Conservation (phyloP, 768 basidiomycete genomes). For the Aureoboletus auriporus region DNA sequence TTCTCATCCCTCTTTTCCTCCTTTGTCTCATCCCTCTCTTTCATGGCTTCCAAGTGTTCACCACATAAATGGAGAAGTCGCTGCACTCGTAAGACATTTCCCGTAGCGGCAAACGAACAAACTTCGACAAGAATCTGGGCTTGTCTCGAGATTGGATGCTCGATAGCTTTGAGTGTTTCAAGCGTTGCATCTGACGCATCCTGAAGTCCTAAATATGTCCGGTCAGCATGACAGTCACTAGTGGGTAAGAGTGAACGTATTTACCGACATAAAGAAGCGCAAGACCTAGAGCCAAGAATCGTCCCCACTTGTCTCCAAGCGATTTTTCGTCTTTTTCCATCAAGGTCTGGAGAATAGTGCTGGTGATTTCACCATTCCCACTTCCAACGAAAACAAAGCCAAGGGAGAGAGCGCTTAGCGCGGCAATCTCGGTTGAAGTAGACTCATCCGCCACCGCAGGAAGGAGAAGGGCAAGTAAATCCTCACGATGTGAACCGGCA, state of each 20-base stretch:
- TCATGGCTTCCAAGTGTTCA: conserved; percentile 69
- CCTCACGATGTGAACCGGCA: conserved; percentile 88
- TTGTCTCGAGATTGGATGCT: conserved; percentile 87
- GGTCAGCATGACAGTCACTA: conserved; percentile 8
- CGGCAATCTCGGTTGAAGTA: conserved; percentile 83
- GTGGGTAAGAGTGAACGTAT: conserved; percentile 13
- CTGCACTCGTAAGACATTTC: conserved; percentile 92
- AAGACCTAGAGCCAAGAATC: conserved; percentile 86
- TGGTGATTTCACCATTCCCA: conserved; percentile 88
- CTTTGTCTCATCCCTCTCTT: conserved; percentile 33
- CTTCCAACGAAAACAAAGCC: conserved; percentile 97
- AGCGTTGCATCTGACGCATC: conserved; percentile 92
- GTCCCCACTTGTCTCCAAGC: conserved; percentile 90
- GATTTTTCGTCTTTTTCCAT: conserved; percentile 79
- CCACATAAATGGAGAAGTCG: conserved; percentile 89
- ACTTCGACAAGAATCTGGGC: conserved; percentile 91
- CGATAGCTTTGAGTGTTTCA: conserved; percentile 89
- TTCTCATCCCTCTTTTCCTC: conserved; percentile 48
- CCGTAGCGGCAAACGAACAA: conserved; percentile 92
- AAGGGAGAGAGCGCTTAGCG: conserved; percentile 80
- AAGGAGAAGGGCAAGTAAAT: conserved; percentile 72
- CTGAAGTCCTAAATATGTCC: conserved; percentile 62
- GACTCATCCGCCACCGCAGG: conserved; percentile 80
- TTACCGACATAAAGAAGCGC: conserved; percentile 88
- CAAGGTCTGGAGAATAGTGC: conserved; percentile 83